phyloP scores from a whole-genome alignment of 164 flowering plant species.

The Saururus chinensis region DNA sequence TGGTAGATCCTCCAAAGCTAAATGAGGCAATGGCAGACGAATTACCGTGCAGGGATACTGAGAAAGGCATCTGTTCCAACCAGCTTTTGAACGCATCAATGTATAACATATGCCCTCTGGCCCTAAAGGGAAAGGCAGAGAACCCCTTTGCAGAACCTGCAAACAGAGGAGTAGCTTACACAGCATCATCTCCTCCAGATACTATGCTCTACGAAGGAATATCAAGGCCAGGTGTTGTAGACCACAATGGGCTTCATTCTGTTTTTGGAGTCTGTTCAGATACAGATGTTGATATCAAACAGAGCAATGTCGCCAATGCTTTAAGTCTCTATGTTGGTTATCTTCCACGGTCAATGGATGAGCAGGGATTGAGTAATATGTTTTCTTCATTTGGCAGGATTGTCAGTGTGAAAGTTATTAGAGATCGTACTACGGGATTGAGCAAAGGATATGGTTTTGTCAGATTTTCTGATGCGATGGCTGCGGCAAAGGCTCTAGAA shows the following conservation, averaged over 20 bases:
- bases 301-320: constrained; percentile 10
- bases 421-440: constrained; percentile 22
- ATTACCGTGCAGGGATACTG: too few species aligned
- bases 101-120: constrained; percentile 1
- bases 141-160: constrained; percentile 4
- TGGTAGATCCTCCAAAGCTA: constrained; percentile 25
- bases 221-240: constrained; percentile 2
- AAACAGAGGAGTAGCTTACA: constrained; percentile 3
- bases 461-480: constrained; percentile 15
- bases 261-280: constrained; percentile 8
- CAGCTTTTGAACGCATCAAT: constrained; percentile 5
- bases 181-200: constrained; percentile 1
- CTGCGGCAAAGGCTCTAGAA: constrained; percentile 24
- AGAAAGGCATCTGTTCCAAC: constrained; percentile 13
- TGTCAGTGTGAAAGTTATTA: constrained; percentile 21
- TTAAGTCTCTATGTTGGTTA: constrained; percentile 26
- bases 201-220: not conserved
- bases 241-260: constrained; percentile 6
- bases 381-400: constrained; percentile 37
- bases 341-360: constrained; percentile 26
- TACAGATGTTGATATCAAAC: constrained; percentile 10
- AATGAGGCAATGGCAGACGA: constrained; percentile 6
- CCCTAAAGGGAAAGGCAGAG: constrained; percentile 1
- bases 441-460: constrained; percentile 45
- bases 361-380: constrained; percentile 14